Percentiles rank a stretch among this genome's conserved stretches.
Conservation (phyloP, 257 asterid species). For the Capsicum pubescens region DNA sequence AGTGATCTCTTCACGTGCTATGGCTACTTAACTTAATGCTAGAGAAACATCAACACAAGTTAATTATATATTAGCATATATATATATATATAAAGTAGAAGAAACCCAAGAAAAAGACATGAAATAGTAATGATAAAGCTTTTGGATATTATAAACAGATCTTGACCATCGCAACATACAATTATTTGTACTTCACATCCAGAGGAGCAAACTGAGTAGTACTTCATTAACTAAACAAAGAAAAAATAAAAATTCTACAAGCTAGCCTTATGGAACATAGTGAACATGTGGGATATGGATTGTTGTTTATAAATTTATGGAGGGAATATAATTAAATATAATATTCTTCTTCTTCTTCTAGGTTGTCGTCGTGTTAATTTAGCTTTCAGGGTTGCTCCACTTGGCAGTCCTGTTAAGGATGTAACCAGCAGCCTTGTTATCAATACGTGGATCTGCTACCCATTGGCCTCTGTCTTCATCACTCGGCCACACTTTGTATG, state of each 20-base stretch:
- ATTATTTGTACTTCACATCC: constrained; percentile 36
- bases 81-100: not conserved
- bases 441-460: constrained; percentile 87
- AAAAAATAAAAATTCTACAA: constrained; percentile 21
- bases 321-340: not conserved
- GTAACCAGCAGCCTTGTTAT: constrained; percentile 63
- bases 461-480: constrained; percentile 81
- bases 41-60: no score
- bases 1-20: not conserved
- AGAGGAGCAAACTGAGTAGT: not conserved
- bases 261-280: constrained; percentile 22
- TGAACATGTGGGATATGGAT: not conserved
- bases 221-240: no score
- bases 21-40: no score
- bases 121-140: not conserved
- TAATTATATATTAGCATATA: no score
- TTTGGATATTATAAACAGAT: constrained; percentile 23
- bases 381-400: constrained; percentile 54
- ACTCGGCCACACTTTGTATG: constrained; percentile 77
- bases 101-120: not conserved
- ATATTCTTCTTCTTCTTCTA: not conserved
- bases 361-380: not conserved
- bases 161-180: constrained; percentile 32
- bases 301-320: constrained; percentile 10
- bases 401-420: constrained; percentile 52